These are phyloP conservation scores for Melocanna baccifera DNA, from an alignment of 176 grass and related monocot genomes.

Conservation along the genomic window DNA sequence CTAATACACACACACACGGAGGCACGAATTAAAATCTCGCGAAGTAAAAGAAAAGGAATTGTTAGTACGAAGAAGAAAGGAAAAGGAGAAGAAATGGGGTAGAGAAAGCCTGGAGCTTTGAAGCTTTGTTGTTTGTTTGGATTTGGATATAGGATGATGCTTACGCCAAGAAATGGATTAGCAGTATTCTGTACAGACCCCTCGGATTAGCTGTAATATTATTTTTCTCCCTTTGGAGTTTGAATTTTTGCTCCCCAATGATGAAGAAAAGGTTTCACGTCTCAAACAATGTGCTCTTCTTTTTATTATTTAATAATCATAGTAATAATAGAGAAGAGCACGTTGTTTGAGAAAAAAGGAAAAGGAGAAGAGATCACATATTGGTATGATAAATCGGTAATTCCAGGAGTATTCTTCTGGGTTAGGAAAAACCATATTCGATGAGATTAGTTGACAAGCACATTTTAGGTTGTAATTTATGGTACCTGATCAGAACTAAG, in stretches of 20 bases:
- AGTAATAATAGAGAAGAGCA: too few species aligned
- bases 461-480: not conserved
- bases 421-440: not conserved
- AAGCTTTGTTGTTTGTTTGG: not conserved
- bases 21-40: not conserved
- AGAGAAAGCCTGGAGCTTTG: not conserved
- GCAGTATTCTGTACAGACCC: not conserved
- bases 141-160: not conserved
- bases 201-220: not conserved
- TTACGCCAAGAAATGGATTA: not conserved
- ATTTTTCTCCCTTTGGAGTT: not conserved
- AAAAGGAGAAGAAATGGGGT: not conserved
- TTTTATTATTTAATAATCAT: too few species aligned
- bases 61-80: not conserved
- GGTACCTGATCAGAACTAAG: not conserved
- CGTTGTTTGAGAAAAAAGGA: too few species aligned
- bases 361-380: not conserved
- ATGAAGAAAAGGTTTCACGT: too few species aligned
- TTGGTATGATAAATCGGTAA: not conserved
- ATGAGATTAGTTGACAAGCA: not conserved
- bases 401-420: not conserved
- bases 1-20: constrained; percentile 7
- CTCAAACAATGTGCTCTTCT: too few species aligned
- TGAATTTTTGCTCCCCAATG: not conserved
- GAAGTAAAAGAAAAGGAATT: not conserved